A percentile compares a stretch with the other conserved stretches of the same genome.
Evolutionary conservation across 2,329 filamentous ascomycete genomes (phyloP).

Genomic region (Esteya vermicola): DNA sequence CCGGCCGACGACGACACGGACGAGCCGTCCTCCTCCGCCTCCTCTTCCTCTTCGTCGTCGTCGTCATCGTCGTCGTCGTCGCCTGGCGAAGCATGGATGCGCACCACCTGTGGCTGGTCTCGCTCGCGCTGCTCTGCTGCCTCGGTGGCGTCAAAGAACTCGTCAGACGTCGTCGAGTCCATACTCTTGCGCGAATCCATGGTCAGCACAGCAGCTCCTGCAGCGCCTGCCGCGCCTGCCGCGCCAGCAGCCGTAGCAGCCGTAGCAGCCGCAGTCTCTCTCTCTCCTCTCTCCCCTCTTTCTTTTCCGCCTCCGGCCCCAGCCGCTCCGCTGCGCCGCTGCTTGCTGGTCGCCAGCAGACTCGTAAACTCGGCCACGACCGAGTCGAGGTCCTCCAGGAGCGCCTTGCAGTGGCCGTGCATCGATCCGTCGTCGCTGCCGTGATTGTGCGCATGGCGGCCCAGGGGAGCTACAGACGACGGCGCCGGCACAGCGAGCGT

Average conservation of each 20-base stretch:
- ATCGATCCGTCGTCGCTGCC: conserved; percentile 44
- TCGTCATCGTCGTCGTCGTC: conserved; percentile 8
- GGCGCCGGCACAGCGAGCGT: conserved; percentile 28
- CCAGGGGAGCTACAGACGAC: conserved; percentile 2
- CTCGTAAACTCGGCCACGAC: conserved; percentile 72
- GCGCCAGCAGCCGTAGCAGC: too few species aligned
- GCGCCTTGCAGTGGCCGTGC: conserved; percentile 67
- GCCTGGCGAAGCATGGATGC: too few species aligned
- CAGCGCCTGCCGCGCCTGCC: conserved; percentile 28
- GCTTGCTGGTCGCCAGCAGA: conserved; percentile 66
- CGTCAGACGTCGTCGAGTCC: conserved; percentile 68
- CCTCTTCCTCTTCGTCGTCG: conserved; percentile 39
- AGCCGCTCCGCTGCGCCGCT: conserved; percentile 44
- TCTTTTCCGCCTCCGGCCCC: too few species aligned
- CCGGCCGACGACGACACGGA: conserved; percentile 46
- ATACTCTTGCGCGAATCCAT: conserved; percentile 46
- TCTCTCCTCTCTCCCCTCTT: too few species aligned
- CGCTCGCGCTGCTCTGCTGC: conserved; percentile 48
- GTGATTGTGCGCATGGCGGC: conserved; percentile 3
- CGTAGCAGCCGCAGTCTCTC: too few species aligned
- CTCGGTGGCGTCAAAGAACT: conserved; percentile 83
- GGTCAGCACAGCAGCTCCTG: conserved; percentile 41
- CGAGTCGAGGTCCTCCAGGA: conserved; percentile 73
- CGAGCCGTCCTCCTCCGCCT: conserved; percentile 45
- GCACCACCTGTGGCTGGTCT: conserved; percentile 18